Evolutionary conservation across 352 stramenopile species (phyloP).

Genomic region (Phytophthora niederhauseri): DNA sequence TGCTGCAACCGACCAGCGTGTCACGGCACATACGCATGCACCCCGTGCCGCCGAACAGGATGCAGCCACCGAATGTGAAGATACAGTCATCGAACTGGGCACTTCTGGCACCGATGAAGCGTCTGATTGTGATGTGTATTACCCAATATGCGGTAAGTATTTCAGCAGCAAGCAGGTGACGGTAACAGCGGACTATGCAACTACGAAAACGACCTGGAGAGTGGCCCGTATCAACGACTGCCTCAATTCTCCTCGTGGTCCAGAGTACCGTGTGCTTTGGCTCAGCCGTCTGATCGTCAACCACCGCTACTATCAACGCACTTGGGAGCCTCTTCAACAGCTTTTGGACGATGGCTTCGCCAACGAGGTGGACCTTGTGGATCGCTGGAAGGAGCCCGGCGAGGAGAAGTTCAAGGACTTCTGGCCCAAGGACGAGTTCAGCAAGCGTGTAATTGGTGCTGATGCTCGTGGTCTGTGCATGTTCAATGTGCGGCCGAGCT

Average conservation of each 20-base stretch:
- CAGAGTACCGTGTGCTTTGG: not conserved
- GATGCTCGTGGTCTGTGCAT: not conserved
- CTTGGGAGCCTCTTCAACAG: not conserved
- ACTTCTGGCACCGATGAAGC: not conserved
- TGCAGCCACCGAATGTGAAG: not conserved
- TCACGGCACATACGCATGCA: not conserved
- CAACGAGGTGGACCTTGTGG: constrained; percentile 3
- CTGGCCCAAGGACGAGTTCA: not conserved
- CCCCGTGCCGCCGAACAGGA: not conserved
- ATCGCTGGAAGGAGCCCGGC: not conserved
- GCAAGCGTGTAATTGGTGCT: not conserved
- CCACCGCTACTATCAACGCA: not conserved
- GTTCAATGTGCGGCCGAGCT: not conserved
- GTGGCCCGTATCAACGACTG: not conserved
- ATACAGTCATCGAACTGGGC: not conserved
- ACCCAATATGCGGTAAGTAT: not conserved
- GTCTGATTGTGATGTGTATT: not conserved
- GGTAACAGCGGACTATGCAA: not conserved
- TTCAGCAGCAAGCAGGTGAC: not conserved
- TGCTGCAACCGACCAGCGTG: not conserved
- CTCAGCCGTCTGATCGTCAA: not conserved
- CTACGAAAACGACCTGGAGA: not conserved
- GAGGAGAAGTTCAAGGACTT: not conserved
- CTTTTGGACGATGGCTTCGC: not conserved
- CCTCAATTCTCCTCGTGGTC: not conserved